These are phyloP conservation scores for Pleurostoma richardsiae DNA, from an alignment of 2,329 filamentous ascomycete genomes.

Conservation along the genomic window DNA sequence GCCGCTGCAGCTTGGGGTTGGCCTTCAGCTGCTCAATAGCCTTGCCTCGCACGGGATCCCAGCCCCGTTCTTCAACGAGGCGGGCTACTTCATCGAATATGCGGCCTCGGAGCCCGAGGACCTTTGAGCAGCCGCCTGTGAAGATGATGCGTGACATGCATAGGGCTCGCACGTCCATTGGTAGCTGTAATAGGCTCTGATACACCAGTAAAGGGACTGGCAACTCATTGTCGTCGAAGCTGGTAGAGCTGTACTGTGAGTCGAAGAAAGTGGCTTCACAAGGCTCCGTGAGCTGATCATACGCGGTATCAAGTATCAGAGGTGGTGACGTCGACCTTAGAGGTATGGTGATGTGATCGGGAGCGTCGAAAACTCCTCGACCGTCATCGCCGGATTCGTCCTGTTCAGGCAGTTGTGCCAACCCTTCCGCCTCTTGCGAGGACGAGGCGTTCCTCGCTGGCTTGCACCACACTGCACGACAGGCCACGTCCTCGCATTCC, in stretches of 20 bases:
- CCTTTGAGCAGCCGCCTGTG: constrained; percentile 71
- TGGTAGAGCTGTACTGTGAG: constrained; percentile 38
- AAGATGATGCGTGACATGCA: constrained; percentile 91
- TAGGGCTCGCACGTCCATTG: constrained; percentile 73
- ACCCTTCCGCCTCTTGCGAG: constrained; percentile 20
- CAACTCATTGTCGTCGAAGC: constrained; percentile 82
- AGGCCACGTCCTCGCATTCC: constrained; percentile 75
- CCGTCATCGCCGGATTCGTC: constrained; percentile 38
- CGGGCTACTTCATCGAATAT: constrained; percentile 69
- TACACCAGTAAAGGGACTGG: constrained; percentile 75
- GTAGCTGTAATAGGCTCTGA: constrained; percentile 66
- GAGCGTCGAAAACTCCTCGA: constrained; percentile 12
- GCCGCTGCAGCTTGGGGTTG: constrained; percentile 36
- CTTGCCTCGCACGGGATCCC: constrained; percentile 71
- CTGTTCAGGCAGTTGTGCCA: constrained; percentile 52
- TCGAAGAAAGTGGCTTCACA: constrained; percentile 74
- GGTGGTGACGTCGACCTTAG: constrained; percentile 43
- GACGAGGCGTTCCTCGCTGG: constrained; percentile 15
- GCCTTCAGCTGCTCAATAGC: constrained; percentile 50
- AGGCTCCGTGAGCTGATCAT: constrained; percentile 65
- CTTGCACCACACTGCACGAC: constrained; percentile 74
- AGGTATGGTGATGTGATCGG: constrained; percentile 32
- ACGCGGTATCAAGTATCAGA: constrained; percentile 58
- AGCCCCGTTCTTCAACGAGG: constrained; percentile 65
- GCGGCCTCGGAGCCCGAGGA: constrained; percentile 74